Conservation (phyloP, 1,139 yeast species). For the Taphrina populina region DNA sequence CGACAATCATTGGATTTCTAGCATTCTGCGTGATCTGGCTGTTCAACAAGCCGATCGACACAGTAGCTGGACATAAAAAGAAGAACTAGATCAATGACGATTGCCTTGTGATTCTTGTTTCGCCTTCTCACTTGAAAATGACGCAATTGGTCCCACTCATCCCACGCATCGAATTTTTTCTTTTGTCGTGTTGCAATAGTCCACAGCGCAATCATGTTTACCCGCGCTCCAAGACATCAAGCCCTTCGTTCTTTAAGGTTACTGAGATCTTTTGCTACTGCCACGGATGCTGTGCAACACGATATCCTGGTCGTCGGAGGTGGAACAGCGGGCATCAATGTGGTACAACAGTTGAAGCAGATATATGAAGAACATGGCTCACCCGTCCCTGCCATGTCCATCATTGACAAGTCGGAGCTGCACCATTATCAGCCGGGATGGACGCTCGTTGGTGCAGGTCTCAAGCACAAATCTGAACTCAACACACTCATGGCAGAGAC, state of each 20-base stretch:
- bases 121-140: too few relatives aligned
- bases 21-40: conserved; percentile 68
- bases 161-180: too few relatives aligned
- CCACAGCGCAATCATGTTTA: not conserved
- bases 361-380: conserved; percentile 15
- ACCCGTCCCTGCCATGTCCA: conserved; percentile 19
- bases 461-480: conserved; percentile 29
- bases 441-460: conserved; percentile 36
- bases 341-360: conserved; percentile 30
- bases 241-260: not conserved
- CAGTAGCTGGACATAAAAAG: conserved; percentile 10
- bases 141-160: too few relatives aligned
- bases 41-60: conserved; percentile 15
- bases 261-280: conserved; percentile 15
- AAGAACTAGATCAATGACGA: not conserved
- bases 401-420: conserved; percentile 33
- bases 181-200: too few relatives aligned
- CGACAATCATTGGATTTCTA: conserved; percentile 75
- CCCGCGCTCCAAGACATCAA: not conserved
- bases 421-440: conserved; percentile 37
- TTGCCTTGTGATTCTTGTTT: too few relatives aligned
- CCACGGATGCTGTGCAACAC: conserved; percentile 7
- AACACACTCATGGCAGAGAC: conserved; percentile 23
- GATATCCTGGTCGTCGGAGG: conserved; percentile 35
- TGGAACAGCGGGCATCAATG: conserved; percentile 36